Evolutionary conservation across 208 protist species (phyloP), one percentile per base, ranked within the genome.

Genomic region (Porcisia hertigi): DNA sequence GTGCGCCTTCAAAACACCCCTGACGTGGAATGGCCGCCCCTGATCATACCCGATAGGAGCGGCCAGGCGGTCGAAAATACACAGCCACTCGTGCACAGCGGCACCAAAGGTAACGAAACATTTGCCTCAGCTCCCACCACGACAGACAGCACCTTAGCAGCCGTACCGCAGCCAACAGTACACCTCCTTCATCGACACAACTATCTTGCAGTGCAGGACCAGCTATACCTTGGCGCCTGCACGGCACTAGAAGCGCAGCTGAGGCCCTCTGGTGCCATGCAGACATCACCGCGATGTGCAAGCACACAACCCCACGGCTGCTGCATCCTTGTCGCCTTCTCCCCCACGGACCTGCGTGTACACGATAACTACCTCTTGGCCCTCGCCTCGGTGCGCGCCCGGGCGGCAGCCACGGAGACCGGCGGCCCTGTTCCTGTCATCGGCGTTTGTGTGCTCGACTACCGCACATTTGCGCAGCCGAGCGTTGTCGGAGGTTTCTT

Each of bases 291-390:
- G 49, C 49, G 20, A 72, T n/a, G 12, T 43, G 53, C 63, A 41
- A n/a, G 23, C 41, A 14, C 69, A 72, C 52, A 47, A 49, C 69
- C 3, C 20, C 69, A 34, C 8, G 67, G 54, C 18, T 34, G 65
- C 53, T 95, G 93, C 55, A 75, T 97, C 14, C 69, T 97, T 58
- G 91, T 95, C 30, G 91, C 94, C 39, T 95, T 93, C 82, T 84
- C 85, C 25, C 71, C 85, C 20, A 97, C 93, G 69, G 94, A 97
- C 64, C 75, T 97, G 58, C 94, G 94, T 30, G 84, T 94, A 41
- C 92, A 96, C 72, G 94, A 97, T 76, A 91, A 96, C 82, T 90
- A 97, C 75, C 75, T 86, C 23, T 85, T 97, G 25, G 89, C 92
- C 0, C 78, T 97, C 30, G 94, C 94, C 49, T 84, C 88, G 11